phyloP scores from a whole-genome alignment of 371 early-diverging fungal species.

The Dichotomocladium elegans region DNA sequence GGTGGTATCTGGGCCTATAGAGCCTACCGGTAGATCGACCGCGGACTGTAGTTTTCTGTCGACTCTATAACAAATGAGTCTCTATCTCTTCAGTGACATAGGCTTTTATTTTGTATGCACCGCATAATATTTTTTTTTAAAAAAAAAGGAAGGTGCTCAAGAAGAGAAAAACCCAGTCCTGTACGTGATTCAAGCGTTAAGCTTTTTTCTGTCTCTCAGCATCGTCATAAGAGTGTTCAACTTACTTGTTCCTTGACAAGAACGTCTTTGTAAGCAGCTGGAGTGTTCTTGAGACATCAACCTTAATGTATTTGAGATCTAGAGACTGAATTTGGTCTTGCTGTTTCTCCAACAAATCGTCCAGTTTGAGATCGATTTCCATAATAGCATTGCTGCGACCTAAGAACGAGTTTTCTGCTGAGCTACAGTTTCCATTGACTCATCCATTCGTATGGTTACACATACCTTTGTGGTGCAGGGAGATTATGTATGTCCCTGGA shows the following conservation, averaged over 20 bases:
- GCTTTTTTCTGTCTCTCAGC: neutral
- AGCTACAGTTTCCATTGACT: neutral
- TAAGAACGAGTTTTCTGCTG: neutral
- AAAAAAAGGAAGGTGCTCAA: no score
- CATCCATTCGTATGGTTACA: no score
- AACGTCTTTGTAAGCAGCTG: constrained; percentile 42
- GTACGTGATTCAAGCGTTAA: neutral
- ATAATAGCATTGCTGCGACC: constrained; percentile 88
- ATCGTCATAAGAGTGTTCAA: no score
- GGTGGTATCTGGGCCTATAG: no score
- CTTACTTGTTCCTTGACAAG: constrained; percentile 46
- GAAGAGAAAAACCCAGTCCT: constrained; percentile 27
- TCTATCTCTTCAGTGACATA: no score
- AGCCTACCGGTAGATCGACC: no score
- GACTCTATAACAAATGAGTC: no score
- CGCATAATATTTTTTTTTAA: no score
- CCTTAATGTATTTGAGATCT: constrained; percentile 92
- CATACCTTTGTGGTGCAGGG: constrained; percentile 78
- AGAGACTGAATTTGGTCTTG: constrained; percentile 79
- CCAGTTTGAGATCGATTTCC: constrained; percentile 92
- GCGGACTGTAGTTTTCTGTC: no score
- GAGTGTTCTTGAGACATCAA: constrained; percentile 50
- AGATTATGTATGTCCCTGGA: constrained; percentile 83
- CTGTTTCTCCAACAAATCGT: constrained; percentile 94
- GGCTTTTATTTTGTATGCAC: no score